Base-by-base conservation (phyloP, 2,329 filamentous ascomycete genomes). In the Cytospora leucostoma region DNA sequence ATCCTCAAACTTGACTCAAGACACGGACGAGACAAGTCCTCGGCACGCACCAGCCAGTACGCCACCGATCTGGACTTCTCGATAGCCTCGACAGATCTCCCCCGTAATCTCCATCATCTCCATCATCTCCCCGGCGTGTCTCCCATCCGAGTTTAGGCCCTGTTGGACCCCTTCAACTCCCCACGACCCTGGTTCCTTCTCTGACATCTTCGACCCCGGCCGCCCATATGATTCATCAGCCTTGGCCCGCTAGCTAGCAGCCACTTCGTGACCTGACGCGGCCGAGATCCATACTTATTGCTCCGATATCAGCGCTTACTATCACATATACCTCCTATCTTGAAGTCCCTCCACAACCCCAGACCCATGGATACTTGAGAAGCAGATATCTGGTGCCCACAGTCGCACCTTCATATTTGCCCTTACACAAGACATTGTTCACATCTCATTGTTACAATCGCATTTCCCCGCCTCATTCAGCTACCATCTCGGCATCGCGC, bases 181-280 rank as follows among this genome's bases (percentile, higher is more conserved):
- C 27, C 27, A 27, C 27, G 2, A 2, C 27, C 27, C 27, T 27
- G 27, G 51, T 19, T 37, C 37, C 59, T 47, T 65, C 57, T 56
- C 64, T 65, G 64, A 58, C 61, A 63, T 35, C 61, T n/a, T 47
- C 17, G 19, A 57, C 52, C 53, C 57, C 55, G 56, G 53, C 47
- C 53, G 61, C 53, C 53, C 53, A 47, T 61, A 66, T 66, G 64
- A 66, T 61, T 66, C 64, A 66, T 66, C 64, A 66, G 57, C 51
- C 54, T 55, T 57, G 53, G 62, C 54, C 57, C 50, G 57, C 61
- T 59, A 65, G 58, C 61, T 61, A 65, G 55, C 12, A 55, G 51
- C 54, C 53, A 64, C 56, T 56, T 65, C 57, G 8, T 6, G 21
- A 63, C 61, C 61, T 66, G 64, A 64, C 61, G 57, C 64, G 64